Conservation (phyloP, 208 protist genomes). For the Angomonas deanei region DNA sequence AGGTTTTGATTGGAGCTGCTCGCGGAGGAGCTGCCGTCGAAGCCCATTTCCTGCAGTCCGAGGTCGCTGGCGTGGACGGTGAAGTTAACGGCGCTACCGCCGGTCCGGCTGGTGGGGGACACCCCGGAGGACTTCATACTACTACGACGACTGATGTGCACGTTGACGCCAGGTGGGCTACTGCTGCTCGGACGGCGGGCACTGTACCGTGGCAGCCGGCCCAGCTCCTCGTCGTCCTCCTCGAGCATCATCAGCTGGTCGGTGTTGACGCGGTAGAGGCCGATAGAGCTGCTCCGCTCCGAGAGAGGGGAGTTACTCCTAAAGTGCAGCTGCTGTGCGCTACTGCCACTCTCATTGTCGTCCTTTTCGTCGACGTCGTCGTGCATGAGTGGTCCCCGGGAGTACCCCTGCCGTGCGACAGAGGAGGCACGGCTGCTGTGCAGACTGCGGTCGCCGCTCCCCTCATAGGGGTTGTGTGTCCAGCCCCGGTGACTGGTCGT, state of each 20-base stretch:
- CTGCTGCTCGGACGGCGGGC: no score
- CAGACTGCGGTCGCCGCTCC: no score
- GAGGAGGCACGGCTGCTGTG: no score
- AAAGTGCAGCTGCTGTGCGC: neutral
- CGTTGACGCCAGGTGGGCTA: no score
- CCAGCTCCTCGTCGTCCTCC: no score
- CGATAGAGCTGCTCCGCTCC: neutral
- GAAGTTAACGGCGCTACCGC: neutral
- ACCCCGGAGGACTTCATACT: neutral
- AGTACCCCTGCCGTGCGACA: no score
- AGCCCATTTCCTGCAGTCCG: neutral
- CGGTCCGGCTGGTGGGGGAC: neutral
- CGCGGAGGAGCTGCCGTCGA: neutral
- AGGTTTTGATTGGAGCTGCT: neutral
- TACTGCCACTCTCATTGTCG: neutral
- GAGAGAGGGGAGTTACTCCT: neutral
- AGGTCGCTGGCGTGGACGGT: neutral
- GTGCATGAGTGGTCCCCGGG: no score
- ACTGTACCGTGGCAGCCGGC: no score
- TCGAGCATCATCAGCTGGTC: neutral
- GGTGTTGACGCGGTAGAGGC: neutral
- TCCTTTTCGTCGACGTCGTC: neutral
- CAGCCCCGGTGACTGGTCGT: no score
- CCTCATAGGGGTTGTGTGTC: no score
- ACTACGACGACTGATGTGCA: no score